Conservation (phyloP, 2,329 filamentous ascomycete genomes). For the Neofusicoccum umdonicola region DNA sequence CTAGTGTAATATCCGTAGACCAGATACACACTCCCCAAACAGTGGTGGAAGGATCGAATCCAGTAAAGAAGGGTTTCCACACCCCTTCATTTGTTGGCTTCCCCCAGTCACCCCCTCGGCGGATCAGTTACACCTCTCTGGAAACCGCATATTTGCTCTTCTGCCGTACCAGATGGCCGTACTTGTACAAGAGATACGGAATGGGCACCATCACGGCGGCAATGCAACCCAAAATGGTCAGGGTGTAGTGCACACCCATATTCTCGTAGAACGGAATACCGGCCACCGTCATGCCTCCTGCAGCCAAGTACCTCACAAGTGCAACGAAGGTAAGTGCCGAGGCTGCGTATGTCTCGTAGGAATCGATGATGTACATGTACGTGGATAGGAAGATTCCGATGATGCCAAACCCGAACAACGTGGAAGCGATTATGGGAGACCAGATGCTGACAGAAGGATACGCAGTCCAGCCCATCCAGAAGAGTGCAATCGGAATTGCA, state of each 20-base stretch:
- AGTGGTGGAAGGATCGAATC: not conserved
- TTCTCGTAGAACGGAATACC: conserved; percentile 41
- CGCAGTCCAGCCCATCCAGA: conserved; percentile 60
- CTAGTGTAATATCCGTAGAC: not conserved
- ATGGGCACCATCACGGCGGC: conserved; percentile 31
- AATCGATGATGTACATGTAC: conserved; percentile 59
- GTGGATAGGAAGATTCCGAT: conserved; percentile 49
- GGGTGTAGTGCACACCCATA: conserved; percentile 34
- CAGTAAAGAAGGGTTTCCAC: not conserved
- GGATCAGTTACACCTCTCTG: not conserved
- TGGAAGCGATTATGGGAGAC: conserved; percentile 51
- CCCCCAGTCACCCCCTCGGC: not conserved
- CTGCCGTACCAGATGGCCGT: conserved; percentile 23
- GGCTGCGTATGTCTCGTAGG: conserved; percentile 54
- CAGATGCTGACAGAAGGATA: conserved; percentile 48
- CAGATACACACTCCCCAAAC: no score
- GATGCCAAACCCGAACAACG: conserved; percentile 53
- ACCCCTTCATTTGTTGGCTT: not conserved
- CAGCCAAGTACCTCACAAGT: conserved; percentile 40
- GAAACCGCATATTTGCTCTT: conserved; percentile 18
- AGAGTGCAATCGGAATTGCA: conserved; percentile 51
- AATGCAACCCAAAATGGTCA: conserved; percentile 41
- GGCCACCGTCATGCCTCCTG: conserved; percentile 42
- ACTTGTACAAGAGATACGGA: conserved; percentile 36
- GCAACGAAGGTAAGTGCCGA: conserved; percentile 45